These are phyloP conservation scores for Wallacemonas rigidus DNA, from an alignment of 208 protist genomes.

Conservation along the genomic window DNA sequence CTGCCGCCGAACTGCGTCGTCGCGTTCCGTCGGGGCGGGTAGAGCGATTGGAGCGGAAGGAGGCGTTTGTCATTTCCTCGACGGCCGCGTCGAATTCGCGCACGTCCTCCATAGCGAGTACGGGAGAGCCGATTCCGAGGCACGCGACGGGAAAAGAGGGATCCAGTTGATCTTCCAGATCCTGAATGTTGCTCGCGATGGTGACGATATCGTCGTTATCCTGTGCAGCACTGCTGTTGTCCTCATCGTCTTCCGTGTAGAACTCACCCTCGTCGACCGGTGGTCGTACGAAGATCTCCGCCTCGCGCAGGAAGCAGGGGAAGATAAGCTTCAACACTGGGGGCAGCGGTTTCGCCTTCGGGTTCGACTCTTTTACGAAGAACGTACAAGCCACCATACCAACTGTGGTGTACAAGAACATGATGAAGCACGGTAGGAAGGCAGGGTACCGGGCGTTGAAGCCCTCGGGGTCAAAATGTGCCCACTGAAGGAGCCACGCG, in stretches of 20 bases:
- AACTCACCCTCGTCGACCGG: slow-evolving; percentile 27
- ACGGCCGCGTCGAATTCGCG: slow-evolving; percentile 11
- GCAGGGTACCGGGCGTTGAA: slow-evolving; percentile 49
- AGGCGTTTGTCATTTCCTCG: slow-evolving; percentile 2
- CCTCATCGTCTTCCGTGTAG: slow-evolving; percentile 19
- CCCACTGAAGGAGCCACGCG: slow-evolving; percentile 29
- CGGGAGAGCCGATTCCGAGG: slow-evolving; percentile 6
- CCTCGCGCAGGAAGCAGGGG: slow-evolving; percentile 28
- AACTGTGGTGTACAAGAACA: slow-evolving; percentile 59
- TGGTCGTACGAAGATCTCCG: slow-evolving; percentile 28
- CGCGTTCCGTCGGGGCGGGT: background rate
- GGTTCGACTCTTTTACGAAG: slow-evolving; percentile 67
- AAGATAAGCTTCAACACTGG: slow-evolving; percentile 29
- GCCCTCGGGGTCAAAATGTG: slow-evolving; percentile 33
- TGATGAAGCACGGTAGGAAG: slow-evolving; percentile 49
- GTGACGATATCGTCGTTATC: slow-evolving; percentile 11
- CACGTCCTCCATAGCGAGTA: slow-evolving; percentile 12
- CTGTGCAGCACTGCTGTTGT: background rate
- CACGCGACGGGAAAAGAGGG: slow-evolving; percentile 11
- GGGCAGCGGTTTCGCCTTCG: slow-evolving; percentile 49
- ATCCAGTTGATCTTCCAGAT: background rate
- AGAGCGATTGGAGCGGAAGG: slow-evolving; percentile 7
- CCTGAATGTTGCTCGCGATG: slow-evolving; percentile 8
- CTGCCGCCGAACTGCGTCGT: background rate
- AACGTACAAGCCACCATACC: slow-evolving; percentile 54